Evolutionary conservation across 768 basidiomycete species (phyloP), one percentile per base, ranked within the genome.

Genomic region (Mycena haematopus): DNA sequence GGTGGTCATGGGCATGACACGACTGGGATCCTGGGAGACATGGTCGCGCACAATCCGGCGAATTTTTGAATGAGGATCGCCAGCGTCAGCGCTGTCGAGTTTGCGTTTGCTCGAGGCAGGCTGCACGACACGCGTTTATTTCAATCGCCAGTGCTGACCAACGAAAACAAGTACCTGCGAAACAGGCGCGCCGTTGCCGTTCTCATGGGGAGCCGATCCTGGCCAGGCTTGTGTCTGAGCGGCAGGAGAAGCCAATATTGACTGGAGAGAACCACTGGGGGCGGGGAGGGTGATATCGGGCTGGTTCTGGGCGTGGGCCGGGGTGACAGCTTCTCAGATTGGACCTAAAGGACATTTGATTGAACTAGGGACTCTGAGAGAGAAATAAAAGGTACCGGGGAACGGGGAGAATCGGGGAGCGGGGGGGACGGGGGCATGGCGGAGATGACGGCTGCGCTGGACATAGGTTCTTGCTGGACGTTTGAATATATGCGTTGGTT

Each of bases 1-100:
- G 40, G 92, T 94, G 38, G 93, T 94, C 93, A 95, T 93, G 62
- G 91, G 90, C 78, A 91, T 84, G 68, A 90, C 85, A 65, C 88
- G 89, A 52, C 85, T 74, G 10, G 88, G 87, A 69, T 92, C 90
- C 70, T 90, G 88, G 35, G 86, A 85, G 66, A 92, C 85, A 73
- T 92, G 91, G 75, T 92, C 90, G 74, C 89, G 89, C 52, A 92
- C 89, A 67, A 91, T 90, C 70, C 92, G 89, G 60, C 92, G 85
- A 72, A 93, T 93, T 81, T 93, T 93, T 67, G 79, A 82, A 68
- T 92, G 90, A 1, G 86, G 80, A 70, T 85, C 84, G 65, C 91
- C 89, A 3, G 84, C 79, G 35, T 84, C 83, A 6, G 84, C 77
- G 17, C 84, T 83, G 52, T 93, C 91, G 22, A 91, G 79, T 74